These are phyloP conservation scores for Rhizophagus prolifer DNA, from an alignment of 192 early-diverging fungal species.

Conservation along the genomic window DNA sequence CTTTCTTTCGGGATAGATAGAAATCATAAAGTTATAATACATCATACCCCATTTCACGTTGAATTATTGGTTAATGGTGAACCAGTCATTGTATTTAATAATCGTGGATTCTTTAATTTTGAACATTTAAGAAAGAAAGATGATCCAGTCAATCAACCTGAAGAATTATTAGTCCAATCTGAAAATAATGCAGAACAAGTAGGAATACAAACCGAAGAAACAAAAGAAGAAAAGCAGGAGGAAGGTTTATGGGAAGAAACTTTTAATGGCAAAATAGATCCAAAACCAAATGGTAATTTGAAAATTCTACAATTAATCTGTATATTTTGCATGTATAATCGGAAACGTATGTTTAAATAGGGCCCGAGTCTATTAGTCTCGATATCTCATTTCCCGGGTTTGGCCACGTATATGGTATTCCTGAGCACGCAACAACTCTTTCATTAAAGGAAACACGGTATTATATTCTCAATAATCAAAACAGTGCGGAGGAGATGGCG, in stretches of 20 bases:
- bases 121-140: conserved; percentile 72
- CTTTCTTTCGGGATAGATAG: conserved; percentile 46
- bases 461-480: neutral
- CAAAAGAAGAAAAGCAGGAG: conserved; percentile 47
- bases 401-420: conserved; percentile 91
- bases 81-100: conserved; percentile 75
- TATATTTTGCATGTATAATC: neutral
- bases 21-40: conserved; percentile 49
- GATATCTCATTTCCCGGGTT: conserved; percentile 89
- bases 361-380: conserved; percentile 90
- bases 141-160: conserved; percentile 35
- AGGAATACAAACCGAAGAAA: conserved; percentile 42
- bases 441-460: conserved; percentile 87
- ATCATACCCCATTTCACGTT: conserved; percentile 59
- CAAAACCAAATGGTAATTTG: conserved; percentile 83
- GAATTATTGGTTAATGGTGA: conserved; percentile 56
- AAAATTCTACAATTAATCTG: neutral
- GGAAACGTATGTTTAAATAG: conserved; percentile 35
- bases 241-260: conserved; percentile 79
- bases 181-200: conserved; percentile 35
- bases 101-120: conserved; percentile 78
- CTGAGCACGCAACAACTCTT: conserved; percentile 88
- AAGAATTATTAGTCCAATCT: conserved; percentile 39
- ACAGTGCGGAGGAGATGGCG: conserved; percentile 58
- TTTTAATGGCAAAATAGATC: conserved; percentile 85